Conservation (phyloP, 176 grass and related monocot genomes). For the Rhipidocladum racemiflorum region DNA sequence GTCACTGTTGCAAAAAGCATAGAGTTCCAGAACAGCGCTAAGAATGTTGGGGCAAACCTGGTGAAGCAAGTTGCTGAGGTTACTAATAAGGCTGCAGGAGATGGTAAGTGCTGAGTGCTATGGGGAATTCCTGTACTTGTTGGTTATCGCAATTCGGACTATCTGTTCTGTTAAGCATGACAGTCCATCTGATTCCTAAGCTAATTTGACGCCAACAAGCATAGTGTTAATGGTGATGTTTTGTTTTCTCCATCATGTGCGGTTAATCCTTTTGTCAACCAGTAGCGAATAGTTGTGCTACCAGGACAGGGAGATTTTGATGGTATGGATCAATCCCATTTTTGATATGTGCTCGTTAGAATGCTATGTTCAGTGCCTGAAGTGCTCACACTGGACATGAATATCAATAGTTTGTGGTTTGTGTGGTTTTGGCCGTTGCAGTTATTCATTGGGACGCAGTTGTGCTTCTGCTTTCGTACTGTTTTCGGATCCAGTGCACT, state of each 20-base stretch:
- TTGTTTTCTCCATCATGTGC: not conserved
- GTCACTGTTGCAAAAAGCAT: conserved; percentile 91
- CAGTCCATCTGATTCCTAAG: not conserved
- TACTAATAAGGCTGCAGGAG: conserved; percentile 83
- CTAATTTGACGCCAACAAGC: not conserved
- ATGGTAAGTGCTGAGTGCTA: conserved; percentile 49
- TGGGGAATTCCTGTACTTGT: not conserved
- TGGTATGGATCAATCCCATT: not conserved
- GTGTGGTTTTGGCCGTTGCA: not conserved
- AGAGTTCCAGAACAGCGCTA: conserved; percentile 72
- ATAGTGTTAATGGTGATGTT: not conserved
- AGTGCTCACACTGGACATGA: not conserved
- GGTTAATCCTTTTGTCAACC: not conserved
- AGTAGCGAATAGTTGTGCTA: not conserved
- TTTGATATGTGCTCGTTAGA: not conserved
- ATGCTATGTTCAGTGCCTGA: not conserved
- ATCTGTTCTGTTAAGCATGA: not conserved
- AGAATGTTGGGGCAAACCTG: conserved; percentile 81
- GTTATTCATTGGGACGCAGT: not conserved
- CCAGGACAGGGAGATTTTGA: not conserved
- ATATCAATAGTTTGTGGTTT: not conserved
- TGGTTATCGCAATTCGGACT: not conserved
- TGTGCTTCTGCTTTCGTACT: not conserved
- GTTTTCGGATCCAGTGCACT: not conserved
- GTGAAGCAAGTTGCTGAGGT: conserved; percentile 90